phyloP scores from a whole-genome alignment of 306 rosid species.

The Psophocarpus tetragonolobus region DNA sequence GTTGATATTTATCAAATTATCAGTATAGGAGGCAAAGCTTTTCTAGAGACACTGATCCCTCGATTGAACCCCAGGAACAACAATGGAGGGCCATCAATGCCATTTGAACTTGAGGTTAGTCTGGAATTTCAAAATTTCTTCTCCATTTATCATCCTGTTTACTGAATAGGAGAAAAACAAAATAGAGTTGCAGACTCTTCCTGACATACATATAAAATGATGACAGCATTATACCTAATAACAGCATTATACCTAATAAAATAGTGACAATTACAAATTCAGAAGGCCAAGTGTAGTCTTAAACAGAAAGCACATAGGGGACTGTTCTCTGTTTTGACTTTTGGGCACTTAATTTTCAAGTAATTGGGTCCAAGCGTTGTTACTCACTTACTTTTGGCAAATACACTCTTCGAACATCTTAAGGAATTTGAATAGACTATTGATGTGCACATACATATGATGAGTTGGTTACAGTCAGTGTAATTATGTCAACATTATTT shows the following conservation, averaged over 20 bases:
- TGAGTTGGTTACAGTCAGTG: background rate
- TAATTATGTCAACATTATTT: constrained; percentile 5
- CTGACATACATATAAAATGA: background rate
- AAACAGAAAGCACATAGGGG: constrained; percentile 19
- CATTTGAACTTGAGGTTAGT: constrained; percentile 93
- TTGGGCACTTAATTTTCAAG: constrained; percentile 11
- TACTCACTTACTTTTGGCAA: constrained; percentile 5
- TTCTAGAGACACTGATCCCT: constrained; percentile 77
- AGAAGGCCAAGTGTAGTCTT: constrained; percentile 27
- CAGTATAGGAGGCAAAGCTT: constrained; percentile 95
- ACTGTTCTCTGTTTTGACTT: constrained; percentile 14
- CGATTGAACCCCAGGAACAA: constrained; percentile 77
- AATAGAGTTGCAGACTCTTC: constrained; percentile 16
- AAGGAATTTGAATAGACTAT: constrained; percentile 3
- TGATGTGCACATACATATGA: constrained; percentile 5
- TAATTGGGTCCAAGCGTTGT: constrained; percentile 1
- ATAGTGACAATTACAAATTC: background rate
- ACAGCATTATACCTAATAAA: background rate
- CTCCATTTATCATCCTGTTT: constrained; percentile 16
- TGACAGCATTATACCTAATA: background rate
- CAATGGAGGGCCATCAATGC: constrained; percentile 91
- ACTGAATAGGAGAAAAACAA: background rate
- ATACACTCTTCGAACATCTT: constrained; percentile 4
- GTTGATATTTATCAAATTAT: constrained; percentile 43
- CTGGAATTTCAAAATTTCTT: constrained; percentile 25